Conservation (phyloP, 2,329 filamentous ascomycete species). For the Ambrosiella beaveri region DNA sequence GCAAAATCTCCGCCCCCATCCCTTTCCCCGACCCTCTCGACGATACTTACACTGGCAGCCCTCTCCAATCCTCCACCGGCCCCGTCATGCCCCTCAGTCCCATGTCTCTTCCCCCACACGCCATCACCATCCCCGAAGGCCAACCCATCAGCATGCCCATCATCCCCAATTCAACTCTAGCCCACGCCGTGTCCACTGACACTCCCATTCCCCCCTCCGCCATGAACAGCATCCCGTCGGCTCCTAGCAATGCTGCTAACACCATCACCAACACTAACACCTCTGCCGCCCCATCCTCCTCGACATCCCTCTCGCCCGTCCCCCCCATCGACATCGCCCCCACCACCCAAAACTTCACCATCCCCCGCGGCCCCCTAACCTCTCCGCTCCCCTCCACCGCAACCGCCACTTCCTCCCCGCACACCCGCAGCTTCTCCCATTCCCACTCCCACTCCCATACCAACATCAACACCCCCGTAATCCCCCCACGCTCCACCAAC, state of each 20-base stretch:
- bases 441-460: not conserved
- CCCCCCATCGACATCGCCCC: not conserved
- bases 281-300: too few species aligned
- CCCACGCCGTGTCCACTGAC: constrained; percentile 3
- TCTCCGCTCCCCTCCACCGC: constrained; percentile 5
- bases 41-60: constrained; percentile 32
- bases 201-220: not conserved
- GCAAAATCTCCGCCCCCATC: constrained; percentile 44
- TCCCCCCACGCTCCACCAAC: not conserved
- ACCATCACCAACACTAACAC: not conserved
- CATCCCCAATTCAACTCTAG: constrained; percentile 8
- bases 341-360: not conserved
- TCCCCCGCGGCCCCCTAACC: not conserved
- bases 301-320: not conserved
- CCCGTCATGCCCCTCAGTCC: constrained; percentile 10
- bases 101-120: not conserved
- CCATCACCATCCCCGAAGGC: constrained; percentile 7
- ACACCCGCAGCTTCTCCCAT: constrained; percentile 9
- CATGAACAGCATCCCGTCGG: not conserved
- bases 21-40: constrained; percentile 32
- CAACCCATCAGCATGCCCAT: constrained; percentile 11
- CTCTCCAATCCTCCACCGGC: constrained; percentile 3
- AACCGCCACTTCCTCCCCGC: not conserved
- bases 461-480: not conserved
- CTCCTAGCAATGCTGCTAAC: not conserved